Conservation (phyloP, 2,329 filamentous ascomycete species). For the Dothideomycetes sp. region DNA sequence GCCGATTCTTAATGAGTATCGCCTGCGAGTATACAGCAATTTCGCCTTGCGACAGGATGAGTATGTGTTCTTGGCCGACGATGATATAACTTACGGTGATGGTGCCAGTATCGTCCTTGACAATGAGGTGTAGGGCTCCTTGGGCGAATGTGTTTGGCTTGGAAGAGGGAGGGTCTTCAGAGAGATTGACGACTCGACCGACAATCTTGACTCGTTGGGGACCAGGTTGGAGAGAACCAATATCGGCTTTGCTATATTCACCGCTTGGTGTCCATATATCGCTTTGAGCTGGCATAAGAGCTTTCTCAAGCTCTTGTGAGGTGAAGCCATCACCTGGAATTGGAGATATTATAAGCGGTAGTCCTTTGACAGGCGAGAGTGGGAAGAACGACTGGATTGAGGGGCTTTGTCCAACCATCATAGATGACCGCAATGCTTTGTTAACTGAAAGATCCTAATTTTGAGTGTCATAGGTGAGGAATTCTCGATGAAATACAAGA, state of each 20-base stretch:
- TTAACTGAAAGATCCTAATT: too few species aligned
- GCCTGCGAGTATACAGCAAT: slow-evolving; percentile 40
- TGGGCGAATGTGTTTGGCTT: slow-evolving; percentile 38
- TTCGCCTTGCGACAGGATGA: slow-evolving; percentile 34
- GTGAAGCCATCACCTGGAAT: slow-evolving; percentile 46
- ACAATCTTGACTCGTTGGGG: slow-evolving; percentile 43
- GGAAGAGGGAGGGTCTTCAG: slow-evolving; percentile 33
- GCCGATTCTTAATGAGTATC: slow-evolving; percentile 41
- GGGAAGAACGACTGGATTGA: slow-evolving; percentile 39
- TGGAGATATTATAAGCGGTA: slow-evolving; percentile 5
- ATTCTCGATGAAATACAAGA: too few species aligned
- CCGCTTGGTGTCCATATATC: slow-evolving; percentile 40
- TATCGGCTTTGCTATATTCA: slow-evolving; percentile 37
- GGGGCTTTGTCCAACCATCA: slow-evolving; percentile 16
- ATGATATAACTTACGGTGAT: slow-evolving; percentile 38
- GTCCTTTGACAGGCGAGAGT: slow-evolving; percentile 20
- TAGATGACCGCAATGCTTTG: too few species aligned
- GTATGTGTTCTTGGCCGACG: slow-evolving; percentile 1
- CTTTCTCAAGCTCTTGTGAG: slow-evolving; percentile 31
- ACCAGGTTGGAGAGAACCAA: slow-evolving; percentile 42
- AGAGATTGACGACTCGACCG: slow-evolving; percentile 50
- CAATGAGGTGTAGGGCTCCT: slow-evolving; percentile 44
- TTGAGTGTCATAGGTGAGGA: too few species aligned
- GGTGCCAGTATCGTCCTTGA: slow-evolving; percentile 48
- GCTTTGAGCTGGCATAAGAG: slow-evolving; percentile 16